Conservation (phyloP, 768 basidiomycete genomes). For the Hebeloma cylindrosporum region DNA sequence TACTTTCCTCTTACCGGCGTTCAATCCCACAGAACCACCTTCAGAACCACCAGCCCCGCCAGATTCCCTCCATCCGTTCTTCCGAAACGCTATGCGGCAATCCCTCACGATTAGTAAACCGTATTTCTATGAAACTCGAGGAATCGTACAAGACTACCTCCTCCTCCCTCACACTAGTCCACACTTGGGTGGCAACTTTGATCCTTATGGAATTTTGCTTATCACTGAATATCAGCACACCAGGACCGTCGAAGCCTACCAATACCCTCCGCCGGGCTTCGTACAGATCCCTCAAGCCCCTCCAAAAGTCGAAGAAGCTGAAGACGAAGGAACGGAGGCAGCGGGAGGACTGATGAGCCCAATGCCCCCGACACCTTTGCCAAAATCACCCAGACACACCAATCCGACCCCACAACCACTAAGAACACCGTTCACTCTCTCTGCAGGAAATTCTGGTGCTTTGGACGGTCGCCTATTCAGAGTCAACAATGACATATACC, state of each 20-base stretch:
- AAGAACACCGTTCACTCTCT: conserved; percentile 18
- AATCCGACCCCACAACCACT: conserved; percentile 5
- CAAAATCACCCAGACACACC: conserved; percentile 16
- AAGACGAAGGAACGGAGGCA: neutral
- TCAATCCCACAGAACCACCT: conserved; percentile 52
- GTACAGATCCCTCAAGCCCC: conserved; percentile 18
- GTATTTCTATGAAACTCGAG: conserved; percentile 58
- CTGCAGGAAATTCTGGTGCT: conserved; percentile 31
- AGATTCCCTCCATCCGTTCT: conserved; percentile 40
- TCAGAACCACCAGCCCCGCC: conserved; percentile 31
- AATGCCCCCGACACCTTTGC: conserved; percentile 12
- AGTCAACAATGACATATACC: conserved; percentile 48
- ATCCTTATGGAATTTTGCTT: conserved; percentile 68
- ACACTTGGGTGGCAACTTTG: conserved; percentile 64
- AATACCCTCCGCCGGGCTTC: conserved; percentile 68
- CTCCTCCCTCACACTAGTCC: conserved; percentile 71
- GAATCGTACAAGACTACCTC: conserved; percentile 74
- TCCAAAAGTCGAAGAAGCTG: neutral
- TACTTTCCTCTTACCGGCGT: conserved; percentile 65
- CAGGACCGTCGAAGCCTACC: conserved; percentile 58
- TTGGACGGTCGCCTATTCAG: conserved; percentile 44
- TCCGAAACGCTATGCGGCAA: conserved; percentile 63
- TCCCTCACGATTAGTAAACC: conserved; percentile 50
- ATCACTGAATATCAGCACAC: conserved; percentile 48
- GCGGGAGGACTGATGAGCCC: conserved; percentile 10